Percentiles rank a stretch among this genome's conserved stretches.
Evolutionary conservation across 768 basidiomycete genomes (phyloP).

Genomic region (Trametes punicea): DNA sequence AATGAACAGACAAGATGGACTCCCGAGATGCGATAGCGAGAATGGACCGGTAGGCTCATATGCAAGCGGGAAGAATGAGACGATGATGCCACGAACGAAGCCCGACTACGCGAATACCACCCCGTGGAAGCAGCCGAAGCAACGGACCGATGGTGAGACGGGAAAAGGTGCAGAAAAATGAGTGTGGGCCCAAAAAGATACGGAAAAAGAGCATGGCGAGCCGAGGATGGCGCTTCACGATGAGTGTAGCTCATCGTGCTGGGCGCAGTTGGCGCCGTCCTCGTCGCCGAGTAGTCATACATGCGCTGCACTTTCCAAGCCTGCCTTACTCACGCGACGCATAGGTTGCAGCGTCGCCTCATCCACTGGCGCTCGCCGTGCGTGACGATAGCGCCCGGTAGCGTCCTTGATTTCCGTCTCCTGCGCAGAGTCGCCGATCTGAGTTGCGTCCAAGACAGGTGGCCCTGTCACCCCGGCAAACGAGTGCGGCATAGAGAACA

Average conservation of each 20-base stretch:
- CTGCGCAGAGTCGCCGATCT: slow-evolving; percentile 68
- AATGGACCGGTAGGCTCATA: neutral
- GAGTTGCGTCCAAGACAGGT: slow-evolving; percentile 31
- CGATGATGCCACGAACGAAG: slow-evolving; percentile 7
- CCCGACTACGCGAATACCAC: too few species aligned
- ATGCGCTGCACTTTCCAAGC: slow-evolving; percentile 61
- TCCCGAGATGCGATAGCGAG: neutral
- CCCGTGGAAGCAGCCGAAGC: neutral
- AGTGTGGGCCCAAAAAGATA: neutral
- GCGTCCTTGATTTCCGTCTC: slow-evolving; percentile 89
- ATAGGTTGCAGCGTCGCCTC: slow-evolving; percentile 86
- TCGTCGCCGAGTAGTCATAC: slow-evolving; percentile 11
- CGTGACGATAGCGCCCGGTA: slow-evolving; percentile 82
- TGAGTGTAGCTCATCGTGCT: too few species aligned
- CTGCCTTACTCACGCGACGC: slow-evolving; percentile 90
- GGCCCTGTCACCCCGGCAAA: slow-evolving; percentile 20
- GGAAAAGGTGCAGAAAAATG: neutral
- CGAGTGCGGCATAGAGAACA: slow-evolving; percentile 35
- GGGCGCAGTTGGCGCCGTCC: too few species aligned
- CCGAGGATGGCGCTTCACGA: neutral
- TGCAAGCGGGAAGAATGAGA: slow-evolving; percentile 1
- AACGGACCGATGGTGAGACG: neutral
- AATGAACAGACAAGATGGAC: neutral
- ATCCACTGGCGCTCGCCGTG: slow-evolving; percentile 82
- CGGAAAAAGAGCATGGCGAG: neutral